Evolutionary conservation across 2,329 filamentous ascomycete genomes (phyloP), one percentile per base, ranked within the genome.

Genomic region (Penicillium sp.): DNA sequence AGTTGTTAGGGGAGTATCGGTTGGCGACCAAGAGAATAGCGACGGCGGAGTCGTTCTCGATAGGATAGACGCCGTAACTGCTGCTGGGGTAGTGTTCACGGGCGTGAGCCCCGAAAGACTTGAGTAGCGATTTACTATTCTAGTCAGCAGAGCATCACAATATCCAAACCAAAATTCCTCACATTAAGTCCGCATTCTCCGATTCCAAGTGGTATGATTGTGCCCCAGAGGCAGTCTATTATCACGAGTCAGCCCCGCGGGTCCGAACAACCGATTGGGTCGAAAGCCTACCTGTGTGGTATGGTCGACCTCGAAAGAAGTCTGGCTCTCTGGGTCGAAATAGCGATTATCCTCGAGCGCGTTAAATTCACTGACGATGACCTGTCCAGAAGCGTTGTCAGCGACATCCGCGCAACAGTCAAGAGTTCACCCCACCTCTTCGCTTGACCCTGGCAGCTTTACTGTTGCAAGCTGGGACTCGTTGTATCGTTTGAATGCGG

Each of bases 1-100:
- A 99, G 81, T 99, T 99, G 72, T 92, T 91, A 7, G 95, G 94
- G 67, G 90, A 96, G 80, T 97, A 97, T 75, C 97, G 97, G 80
- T 94, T 97, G 53, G 92, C 90, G 45, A 96, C 92, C 47, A 96
- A 85, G 50, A 96, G 76, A 60, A 97, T 81, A 45, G 92, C 90
- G 56, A 97, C 76, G 65, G 87, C 85, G 27, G 84, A 83, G 72
- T 93, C 89, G 60, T 88, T 81, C 64, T 90, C 84, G 63, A 85
- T 86, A 10, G 93, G 90, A 72, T 90, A 97, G 45, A 90, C 90
- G 62, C 92, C 91, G 63, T 88, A 88, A 11, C 89, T 86, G 49
- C 88, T 88, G 66, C 85, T 88, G 9, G 90, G 86, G 72, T 92
- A 99, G 78, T 99, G 94, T 73, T 99, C 94, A 62, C 84, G 81